Conservation (phyloP, 257 asterid species). For the Jasminum sambac region DNA sequence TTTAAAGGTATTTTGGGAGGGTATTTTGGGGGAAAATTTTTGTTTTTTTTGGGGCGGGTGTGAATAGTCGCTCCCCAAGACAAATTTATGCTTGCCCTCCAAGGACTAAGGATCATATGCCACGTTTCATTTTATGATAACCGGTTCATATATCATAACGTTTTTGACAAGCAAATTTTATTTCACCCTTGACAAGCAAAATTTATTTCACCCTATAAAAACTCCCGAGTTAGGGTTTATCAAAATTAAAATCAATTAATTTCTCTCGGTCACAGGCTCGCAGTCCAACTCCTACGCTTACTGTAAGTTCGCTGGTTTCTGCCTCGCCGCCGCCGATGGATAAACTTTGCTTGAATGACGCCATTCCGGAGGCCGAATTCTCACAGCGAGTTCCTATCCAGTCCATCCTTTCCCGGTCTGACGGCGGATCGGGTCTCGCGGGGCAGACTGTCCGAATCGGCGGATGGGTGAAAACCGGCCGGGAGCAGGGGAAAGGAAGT, state of each 20-base stretch:
- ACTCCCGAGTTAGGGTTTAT: slow-evolving; percentile 2
- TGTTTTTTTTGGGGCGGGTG: no score
- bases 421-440: slow-evolving; percentile 72
- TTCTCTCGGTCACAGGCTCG: neutral
- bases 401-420: slow-evolving; percentile 65
- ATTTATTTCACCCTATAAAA: neutral
- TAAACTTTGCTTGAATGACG: slow-evolving; percentile 36
- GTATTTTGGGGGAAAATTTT: no score
- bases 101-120: neutral
- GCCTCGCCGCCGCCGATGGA: slow-evolving; percentile 57
- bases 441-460: slow-evolving; percentile 70
- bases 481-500: slow-evolving; percentile 80
- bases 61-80: no score
- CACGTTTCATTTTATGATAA: neutral
- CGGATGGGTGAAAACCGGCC: slow-evolving; percentile 94
- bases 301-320: neutral
- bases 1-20: no score
- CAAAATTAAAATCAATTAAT: neutral
- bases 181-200: neutral
- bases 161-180: neutral
- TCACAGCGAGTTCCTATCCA: slow-evolving; percentile 79
- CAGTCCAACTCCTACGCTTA: neutral
- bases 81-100: neutral
- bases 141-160: neutral
- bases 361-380: slow-evolving; percentile 37